Evolutionary conservation across 352 stramenopile species (phyloP), one percentile per base, ranked within the genome.

Genomic region (Thraustotheca clavata): DNA sequence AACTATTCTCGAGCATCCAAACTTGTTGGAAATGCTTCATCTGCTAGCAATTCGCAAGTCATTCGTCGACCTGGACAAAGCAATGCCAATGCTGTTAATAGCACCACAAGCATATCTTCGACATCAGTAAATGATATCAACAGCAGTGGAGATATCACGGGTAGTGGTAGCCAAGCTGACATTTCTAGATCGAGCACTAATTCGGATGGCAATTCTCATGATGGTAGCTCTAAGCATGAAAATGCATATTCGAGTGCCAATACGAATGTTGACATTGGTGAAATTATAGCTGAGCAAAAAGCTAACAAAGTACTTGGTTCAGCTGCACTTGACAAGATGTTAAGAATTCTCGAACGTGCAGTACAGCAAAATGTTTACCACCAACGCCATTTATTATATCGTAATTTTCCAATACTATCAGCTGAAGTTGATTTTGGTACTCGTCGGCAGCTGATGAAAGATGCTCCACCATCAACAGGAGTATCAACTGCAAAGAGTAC

Each of bases 361-460:
- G 79, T 96, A 9, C 87, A 96, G 65, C 88, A 96, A 62, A 95
- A 95, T 63, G 73, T 94, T 0, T 95, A 89, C 47, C 87, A 96
- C 69, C 66, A 76, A 27, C 74, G 89, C 24, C 88, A 96, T 46
- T 69, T 95, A 9, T 67, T 83, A 2, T 96, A 96, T 39, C 85
- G 88, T 24, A 78, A 94, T 39, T 87, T 91, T 36, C 83, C 86
- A 0, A 70, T 60, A 6, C 70, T 89, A 4, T 59, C 48, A 3
- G 18, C n/a, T n/a, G n/a, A n/a, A n/a, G n/a, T n/a, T n/a, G n/a
- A n/a, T n/a, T n/a, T n/a, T n/a, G n/a, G n/a, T n/a, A n/a, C n/a
- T n/a, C n/a, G n/a, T n/a, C n/a, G n/a, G n/a, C n/a, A n/a, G n/a
- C n/a, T n/a, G 40, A 39, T n/a, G 29, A 6, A 7, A 4, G 38